phyloP scores from a whole-genome alignment of 2,329 filamentous ascomycete genomes.

The Paracamarosporium sp. region DNA sequence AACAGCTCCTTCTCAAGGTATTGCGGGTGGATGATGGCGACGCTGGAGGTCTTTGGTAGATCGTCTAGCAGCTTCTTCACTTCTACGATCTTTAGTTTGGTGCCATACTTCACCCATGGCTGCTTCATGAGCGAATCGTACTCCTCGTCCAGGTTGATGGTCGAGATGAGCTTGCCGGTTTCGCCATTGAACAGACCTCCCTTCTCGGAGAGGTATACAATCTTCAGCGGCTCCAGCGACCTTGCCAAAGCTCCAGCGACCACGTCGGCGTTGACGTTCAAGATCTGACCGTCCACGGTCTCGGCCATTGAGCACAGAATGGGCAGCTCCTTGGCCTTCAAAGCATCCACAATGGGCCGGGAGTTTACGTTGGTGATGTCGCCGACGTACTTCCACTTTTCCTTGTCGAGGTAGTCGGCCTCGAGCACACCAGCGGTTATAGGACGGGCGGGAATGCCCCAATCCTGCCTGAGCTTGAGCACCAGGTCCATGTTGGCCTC shows the following conservation, averaged over 20 bases:
- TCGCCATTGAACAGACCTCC: constrained; percentile 94
- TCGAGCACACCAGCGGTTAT: constrained; percentile 89
- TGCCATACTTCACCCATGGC: constrained; percentile 94
- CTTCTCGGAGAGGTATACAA: constrained; percentile 98
- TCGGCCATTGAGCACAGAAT: constrained; percentile 97
- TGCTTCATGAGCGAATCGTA: constrained; percentile 92
- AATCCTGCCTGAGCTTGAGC: constrained; percentile 79
- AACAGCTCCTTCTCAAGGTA: constrained; percentile 97
- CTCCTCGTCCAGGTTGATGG: constrained; percentile 97
- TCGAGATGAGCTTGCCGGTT: constrained; percentile 92
- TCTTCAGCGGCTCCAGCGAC: constrained; percentile 90
- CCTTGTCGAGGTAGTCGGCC: constrained; percentile 94
- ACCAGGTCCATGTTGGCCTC: constrained; percentile 95
- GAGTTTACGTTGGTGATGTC: constrained; percentile 95
- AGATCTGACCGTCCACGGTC: constrained; percentile 84
- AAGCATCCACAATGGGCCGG: constrained; percentile 86
- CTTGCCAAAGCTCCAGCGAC: constrained; percentile 92
- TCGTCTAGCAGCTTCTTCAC: constrained; percentile 92
- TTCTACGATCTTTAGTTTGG: constrained; percentile 95
- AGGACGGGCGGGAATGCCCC: constrained; percentile 87
- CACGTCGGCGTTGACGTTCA: constrained; percentile 98
- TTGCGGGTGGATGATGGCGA: constrained; percentile 96
- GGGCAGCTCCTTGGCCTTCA: constrained; percentile 84
- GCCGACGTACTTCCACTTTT: constrained; percentile 94
- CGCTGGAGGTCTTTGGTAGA: constrained; percentile 88